Evolutionary conservation across 768 basidiomycete genomes (phyloP), one percentile per base, ranked within the genome.

Genomic region (Macrocybe gigantea): DNA sequence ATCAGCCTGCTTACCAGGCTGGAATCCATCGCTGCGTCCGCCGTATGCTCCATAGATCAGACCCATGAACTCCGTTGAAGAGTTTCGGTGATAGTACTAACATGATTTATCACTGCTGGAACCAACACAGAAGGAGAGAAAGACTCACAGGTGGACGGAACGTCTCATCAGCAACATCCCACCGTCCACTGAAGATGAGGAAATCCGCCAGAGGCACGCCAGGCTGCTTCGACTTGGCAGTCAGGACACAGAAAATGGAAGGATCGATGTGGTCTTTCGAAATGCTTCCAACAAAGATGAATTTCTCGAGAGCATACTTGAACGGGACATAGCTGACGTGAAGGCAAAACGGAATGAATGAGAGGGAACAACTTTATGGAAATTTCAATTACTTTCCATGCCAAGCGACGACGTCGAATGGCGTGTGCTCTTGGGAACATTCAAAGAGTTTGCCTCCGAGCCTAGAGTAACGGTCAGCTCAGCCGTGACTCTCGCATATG

Each of bases 321-420:
- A 77, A 83, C 0, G 81, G 80, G 6, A 82, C 77, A 56, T 83
- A 83, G 62, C 80, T 81, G 44, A 9, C 46, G n/a, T 36, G 41
- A 12, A 40, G 9, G 33, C 34, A 12, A 10, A 7, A 29, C 7
- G 8, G 29, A 40, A n/a, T 11, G 45, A 8, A 22, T 14, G 11
- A 6, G 31, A 41, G 30, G 13, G 29, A 33, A 32, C 3, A 22
- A 4, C 1, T 22, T 22, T 4, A 22, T 2, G 22, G 22, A 1
- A 22, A 22, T 22, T 22, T 22, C 22, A 64, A 77, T 44, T 59
- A 81, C 80, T 80, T 83, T 62, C 81, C 81, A 43, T 79, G 75
- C 82, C 81, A 84, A 1, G 82, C 82, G 29, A 85, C 83, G 36
- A 85, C 82, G 57, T 85, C 83, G 60, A 85, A 85, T 0, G 83